Base-by-base conservation (phyloP, 2,329 filamentous ascomycete species). In the Emergomyces orientalis region DNA sequence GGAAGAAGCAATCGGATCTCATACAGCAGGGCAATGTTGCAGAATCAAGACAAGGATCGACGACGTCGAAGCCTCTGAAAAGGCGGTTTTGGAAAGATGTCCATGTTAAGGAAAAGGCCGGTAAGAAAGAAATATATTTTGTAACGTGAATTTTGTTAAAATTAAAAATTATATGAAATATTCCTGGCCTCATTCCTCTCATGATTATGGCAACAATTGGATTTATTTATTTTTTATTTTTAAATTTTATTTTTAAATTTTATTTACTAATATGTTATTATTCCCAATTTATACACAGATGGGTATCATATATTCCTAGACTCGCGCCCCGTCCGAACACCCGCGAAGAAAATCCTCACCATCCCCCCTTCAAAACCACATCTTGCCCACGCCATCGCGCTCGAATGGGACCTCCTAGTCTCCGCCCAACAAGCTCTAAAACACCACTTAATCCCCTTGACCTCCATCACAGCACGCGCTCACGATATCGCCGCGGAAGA, bases 61-160 rank as follows among this genome's bases (percentile, higher is more conserved):
- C 69, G 41, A 66, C 70, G 25, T 69, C 73, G 39, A 81, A 81
- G 66, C 79, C 80, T 1, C 80, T 87, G 71, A 81, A 81, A 71
- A 89, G 86, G 78, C 84, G 92, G 61, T 97, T 97, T 79, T 97
- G 93, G 93, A 90, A 88, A 75, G 84, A 94, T 72, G 90, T 94
- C 1, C 75, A 81, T 65, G 86, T 97, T 45, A 80, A 83, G 67
- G 84, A 88, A 71, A 82, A 82, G 11, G 79, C 86, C 66, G 87
- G 88, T 89, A 78, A 43, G 64, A 34, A 43, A 2, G n/a, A n/a
- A n/a, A n/a, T n/a, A n/a, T n/a, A n/a, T n/a, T n/a, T n/a, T n/a
- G n/a, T n/a, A n/a, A n/a, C n/a, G n/a, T n/a, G 4, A 2, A 59
- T 27, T n/a, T 56, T 41, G 14, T 41, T 14, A 17, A 17, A 17